Evolutionary conservation across 768 basidiomycete genomes (phyloP), one percentile per base, ranked within the genome.

Genomic region (Termitomyces eurrhizus): DNA sequence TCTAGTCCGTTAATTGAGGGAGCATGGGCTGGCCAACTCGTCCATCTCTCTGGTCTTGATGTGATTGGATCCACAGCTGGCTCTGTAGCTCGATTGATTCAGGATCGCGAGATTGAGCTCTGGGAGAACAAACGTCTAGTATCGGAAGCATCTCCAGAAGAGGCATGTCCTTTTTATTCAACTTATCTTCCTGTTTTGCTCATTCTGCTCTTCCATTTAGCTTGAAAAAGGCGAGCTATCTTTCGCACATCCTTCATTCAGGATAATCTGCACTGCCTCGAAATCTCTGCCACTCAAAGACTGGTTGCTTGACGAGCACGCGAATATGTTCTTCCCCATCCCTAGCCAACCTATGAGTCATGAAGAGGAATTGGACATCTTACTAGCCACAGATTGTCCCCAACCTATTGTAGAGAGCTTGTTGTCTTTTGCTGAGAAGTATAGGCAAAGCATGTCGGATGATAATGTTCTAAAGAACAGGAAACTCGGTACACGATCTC

Each of bases 241-340:
- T 6, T 70, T 81, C 24, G 74, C 79, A 0, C 84, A 86, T 59
- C 79, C 81, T 2, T 82, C 86, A 5, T 86, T 88, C 75, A 79
- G 87, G 32, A 70, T 86, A 58, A 82, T 88, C 62, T 77, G 75
- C 53, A 88, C 86, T 0, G 82, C 86, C 7, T 86, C 85, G 42
- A 86, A 84, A 66, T 86, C 85, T 1, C 69, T 83, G 1, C 80
- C 83, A n/a, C 72, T 87, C n/a, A 83, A 83, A 65, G 86, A 88
- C 66, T 89, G 86, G 87, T 77, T 89, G 32, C 76, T 80, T 1
- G 81, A 83, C 60, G 86, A 89, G 66, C 83, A 87, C 66, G 81
- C 83, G 29, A 88, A 87, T 65, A 87, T 87, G 85, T 87, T 89
- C 76, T 83, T 87, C 69, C 70, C 85, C 11, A 68, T 89, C 14